These are phyloP conservation scores for Sanghuangporus weigelae DNA, from an alignment of 1,284 basidiomycete genomes.

Conservation along the genomic window DNA sequence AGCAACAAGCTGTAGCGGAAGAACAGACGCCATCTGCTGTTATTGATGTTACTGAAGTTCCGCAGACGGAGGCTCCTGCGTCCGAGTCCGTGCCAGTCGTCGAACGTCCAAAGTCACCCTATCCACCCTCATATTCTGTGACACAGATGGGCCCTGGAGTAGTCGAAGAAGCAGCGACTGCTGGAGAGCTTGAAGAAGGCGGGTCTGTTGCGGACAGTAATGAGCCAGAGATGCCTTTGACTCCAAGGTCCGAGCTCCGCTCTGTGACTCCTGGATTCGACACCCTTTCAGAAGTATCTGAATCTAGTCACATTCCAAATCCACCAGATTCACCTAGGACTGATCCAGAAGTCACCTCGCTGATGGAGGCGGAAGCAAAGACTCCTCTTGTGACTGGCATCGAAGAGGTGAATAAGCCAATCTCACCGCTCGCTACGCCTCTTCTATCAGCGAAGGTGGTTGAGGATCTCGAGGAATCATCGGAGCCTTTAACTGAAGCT, in stretches of 20 bases:
- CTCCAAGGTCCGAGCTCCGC: constrained; percentile 12
- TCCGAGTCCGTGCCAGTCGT: not conserved
- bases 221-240: constrained; percentile 9
- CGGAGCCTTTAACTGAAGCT: not conserved
- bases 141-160: constrained; percentile 14
- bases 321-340: constrained; percentile 12
- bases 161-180: not conserved
- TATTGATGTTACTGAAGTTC: not conserved
- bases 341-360: constrained; percentile 9
- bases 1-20: not conserved
- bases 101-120: constrained; percentile 16
- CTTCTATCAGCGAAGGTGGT: not conserved
- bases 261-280: constrained; percentile 14
- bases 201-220: constrained; percentile 8
- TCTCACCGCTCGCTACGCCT: constrained; percentile 9
- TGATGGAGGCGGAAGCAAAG: not conserved
- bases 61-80: not conserved
- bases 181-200: not conserved
- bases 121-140: constrained; percentile 15
- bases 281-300: constrained; percentile 16
- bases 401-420: not conserved
- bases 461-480: not conserved
- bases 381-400: constrained; percentile 5
- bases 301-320: constrained; percentile 12
- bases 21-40: not conserved